A percentile compares a stretch with the other conserved stretches of the same genome.
phyloP scores from a whole-genome alignment of 306 rosid species.

The Boehmeria nivea region DNA sequence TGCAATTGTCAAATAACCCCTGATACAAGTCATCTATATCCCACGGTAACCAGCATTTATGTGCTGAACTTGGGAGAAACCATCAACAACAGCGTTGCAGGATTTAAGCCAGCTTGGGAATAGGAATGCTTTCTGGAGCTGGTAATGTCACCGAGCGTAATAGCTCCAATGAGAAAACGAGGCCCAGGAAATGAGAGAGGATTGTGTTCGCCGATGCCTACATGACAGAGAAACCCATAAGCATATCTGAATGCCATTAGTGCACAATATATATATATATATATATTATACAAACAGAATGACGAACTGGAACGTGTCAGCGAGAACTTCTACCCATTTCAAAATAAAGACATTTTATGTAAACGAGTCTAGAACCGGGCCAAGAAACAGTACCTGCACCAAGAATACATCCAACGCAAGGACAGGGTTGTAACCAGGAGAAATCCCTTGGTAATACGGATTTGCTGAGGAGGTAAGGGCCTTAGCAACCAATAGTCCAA shows the following conservation, averaged over 20 bases:
- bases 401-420: conserved; percentile 93
- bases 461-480: conserved; percentile 87
- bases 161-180: conserved; percentile 78
- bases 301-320: not conserved
- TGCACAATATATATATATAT: no score
- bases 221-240: conserved; percentile 4
- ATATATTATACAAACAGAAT: no score
- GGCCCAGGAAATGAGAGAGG: conserved; percentile 94
- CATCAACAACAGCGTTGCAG: conserved; percentile 4
- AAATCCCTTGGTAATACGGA: conserved; percentile 74
- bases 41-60: conserved; percentile 8
- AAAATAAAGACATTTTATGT: not conserved
- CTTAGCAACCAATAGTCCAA: conserved; percentile 87
- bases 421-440: conserved; percentile 90
- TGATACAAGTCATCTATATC: conserved; percentile 3
- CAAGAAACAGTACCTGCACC: conserved; percentile 65
- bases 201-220: conserved; percentile 96
- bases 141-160: conserved; percentile 81
- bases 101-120: conserved; percentile 56
- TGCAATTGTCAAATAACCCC: not conserved
- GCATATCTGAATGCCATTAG: not conserved
- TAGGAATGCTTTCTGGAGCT: conserved; percentile 46
- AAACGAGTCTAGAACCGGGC: not conserved
- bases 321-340: not conserved
- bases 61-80: not conserved